Percentiles rank a stretch among this genome's conserved stretches.
Evolutionary conservation across 2,329 filamentous ascomycete species (phyloP).

Genomic region (Cladosporium sp.): DNA sequence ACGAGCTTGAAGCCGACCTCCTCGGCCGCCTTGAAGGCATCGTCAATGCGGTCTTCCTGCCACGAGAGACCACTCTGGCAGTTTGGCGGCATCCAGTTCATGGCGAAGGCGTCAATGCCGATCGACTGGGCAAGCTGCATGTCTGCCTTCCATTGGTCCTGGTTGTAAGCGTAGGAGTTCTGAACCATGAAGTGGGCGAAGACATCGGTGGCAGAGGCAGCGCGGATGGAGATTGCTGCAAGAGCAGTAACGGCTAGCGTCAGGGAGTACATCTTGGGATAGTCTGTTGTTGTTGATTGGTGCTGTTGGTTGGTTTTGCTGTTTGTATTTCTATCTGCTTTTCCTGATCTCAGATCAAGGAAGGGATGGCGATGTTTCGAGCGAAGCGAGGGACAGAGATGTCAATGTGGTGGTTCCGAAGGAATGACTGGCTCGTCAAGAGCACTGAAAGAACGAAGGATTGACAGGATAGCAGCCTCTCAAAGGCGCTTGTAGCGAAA

Average conservation of each 20-base stretch:
- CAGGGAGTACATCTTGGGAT: constrained; percentile 7
- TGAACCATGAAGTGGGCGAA: constrained; percentile 36
- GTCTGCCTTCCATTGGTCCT: constrained; percentile 32
- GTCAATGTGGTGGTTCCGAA: constrained; percentile 7
- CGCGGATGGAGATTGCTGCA: constrained; percentile 19
- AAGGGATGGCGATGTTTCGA: background rate
- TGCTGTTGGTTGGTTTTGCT: background rate
- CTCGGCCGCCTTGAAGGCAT: constrained; percentile 33
- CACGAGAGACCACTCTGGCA: constrained; percentile 27
- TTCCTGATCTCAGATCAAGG: constrained; percentile 4
- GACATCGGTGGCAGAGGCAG: constrained; percentile 27
- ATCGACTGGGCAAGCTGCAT: constrained; percentile 31
- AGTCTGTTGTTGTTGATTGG: background rate
- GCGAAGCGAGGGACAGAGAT: background rate
- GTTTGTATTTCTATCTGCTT: background rate
- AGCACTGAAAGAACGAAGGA: constrained; percentile 9
- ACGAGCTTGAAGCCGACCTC: constrained; percentile 33
- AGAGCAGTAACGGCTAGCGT: constrained; percentile 8
- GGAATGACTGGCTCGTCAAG: constrained; percentile 12
- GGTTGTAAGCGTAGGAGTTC: constrained; percentile 33
- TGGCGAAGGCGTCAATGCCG: constrained; percentile 35
- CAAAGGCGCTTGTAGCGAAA: constrained; percentile 8
- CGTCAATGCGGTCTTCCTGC: constrained; percentile 33
- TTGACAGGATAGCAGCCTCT: constrained; percentile 2
- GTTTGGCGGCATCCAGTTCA: constrained; percentile 36